Percentiles rank a stretch among this genome's conserved stretches.
These are phyloP conservation scores for Gymnopilus junonius DNA, from an alignment of 768 basidiomycete species.

Conservation along the genomic window DNA sequence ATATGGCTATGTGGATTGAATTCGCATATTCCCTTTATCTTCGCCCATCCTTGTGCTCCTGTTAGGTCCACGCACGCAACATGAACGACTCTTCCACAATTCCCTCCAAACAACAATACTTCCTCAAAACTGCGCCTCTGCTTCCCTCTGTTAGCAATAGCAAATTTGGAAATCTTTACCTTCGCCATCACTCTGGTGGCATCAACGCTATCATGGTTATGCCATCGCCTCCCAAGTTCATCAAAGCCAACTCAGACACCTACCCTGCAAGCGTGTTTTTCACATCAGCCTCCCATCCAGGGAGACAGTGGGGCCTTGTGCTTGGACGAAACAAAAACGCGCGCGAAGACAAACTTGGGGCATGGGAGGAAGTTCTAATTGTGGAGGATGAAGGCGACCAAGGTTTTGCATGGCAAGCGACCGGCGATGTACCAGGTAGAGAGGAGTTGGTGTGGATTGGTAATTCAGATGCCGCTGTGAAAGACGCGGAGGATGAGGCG, in stretches of 20 bases:
- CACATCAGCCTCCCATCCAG: neutral
- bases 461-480: too few species aligned
- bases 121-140: neutral
- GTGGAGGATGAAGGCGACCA: neutral
- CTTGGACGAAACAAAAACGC: neutral
- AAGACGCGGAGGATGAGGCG: neutral
- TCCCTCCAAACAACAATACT: neutral
- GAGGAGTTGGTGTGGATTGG: conserved; percentile 2
- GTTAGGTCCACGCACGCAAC: too few species aligned
- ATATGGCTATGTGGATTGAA: too few species aligned
- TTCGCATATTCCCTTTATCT: neutral
- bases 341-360: neutral
- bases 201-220: conserved; percentile 4
- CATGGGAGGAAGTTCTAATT: conserved; percentile 1
- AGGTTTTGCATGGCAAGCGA: neutral
- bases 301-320: neutral
- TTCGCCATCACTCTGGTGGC: conserved; percentile 2
- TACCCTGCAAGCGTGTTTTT: neutral
- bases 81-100: neutral
- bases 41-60: too few species aligned
- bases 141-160: neutral
- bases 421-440: neutral
- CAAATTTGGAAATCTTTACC: neutral
- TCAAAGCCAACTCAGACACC: neutral
- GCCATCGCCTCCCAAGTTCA: neutral